Conservation (phyloP, 257 asterid species). For the Rauvolfia tetraphylla region DNA sequence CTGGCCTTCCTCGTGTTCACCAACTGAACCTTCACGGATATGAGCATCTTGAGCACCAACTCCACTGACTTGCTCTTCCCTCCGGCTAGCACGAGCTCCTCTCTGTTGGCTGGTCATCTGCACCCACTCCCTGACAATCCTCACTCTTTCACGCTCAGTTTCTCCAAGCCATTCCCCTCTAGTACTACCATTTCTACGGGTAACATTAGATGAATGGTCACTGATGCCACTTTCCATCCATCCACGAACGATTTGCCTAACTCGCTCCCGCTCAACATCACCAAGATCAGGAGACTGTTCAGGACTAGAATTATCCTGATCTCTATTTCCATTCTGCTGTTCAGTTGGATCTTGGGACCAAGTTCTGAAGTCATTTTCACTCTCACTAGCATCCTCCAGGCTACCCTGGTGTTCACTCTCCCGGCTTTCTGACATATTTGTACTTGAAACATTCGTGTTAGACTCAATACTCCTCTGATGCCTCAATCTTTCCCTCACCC, state of each 20-base stretch:
- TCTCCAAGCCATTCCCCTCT: slow-evolving; percentile 94
- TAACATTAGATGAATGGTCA: slow-evolving; percentile 55
- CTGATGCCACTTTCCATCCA: slow-evolving; percentile 93
- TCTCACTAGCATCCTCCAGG: slow-evolving; percentile 53
- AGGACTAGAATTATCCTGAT: slow-evolving; percentile 60
- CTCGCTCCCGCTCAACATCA: slow-evolving; percentile 89
- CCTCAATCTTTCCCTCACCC: slow-evolving; percentile 72
- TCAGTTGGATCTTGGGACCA: slow-evolving; percentile 57
- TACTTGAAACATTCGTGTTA: slow-evolving; percentile 41
- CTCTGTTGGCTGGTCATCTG: slow-evolving; percentile 93
- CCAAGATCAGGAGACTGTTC: slow-evolving; percentile 93
- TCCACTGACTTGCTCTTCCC: slow-evolving; percentile 49
- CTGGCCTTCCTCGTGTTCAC: slow-evolving; percentile 62
- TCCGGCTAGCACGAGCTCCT: slow-evolving; percentile 51
- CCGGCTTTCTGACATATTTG: slow-evolving; percentile 48
- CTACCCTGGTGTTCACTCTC: slow-evolving; percentile 58
- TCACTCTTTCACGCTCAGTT: slow-evolving; percentile 93
- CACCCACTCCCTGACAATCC: slow-evolving; percentile 93
- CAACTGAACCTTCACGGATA: slow-evolving; percentile 46
- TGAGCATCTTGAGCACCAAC: slow-evolving; percentile 45
- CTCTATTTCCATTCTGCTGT: slow-evolving; percentile 42
- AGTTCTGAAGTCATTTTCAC: slow-evolving; percentile 54
- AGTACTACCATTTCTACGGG: slow-evolving; percentile 58
- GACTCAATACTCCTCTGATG: slow-evolving; percentile 61
- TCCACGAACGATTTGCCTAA: slow-evolving; percentile 92